These are phyloP conservation scores for Galerina sulciceps DNA, from an alignment of 768 basidiomycete genomes.

Conservation along the genomic window DNA sequence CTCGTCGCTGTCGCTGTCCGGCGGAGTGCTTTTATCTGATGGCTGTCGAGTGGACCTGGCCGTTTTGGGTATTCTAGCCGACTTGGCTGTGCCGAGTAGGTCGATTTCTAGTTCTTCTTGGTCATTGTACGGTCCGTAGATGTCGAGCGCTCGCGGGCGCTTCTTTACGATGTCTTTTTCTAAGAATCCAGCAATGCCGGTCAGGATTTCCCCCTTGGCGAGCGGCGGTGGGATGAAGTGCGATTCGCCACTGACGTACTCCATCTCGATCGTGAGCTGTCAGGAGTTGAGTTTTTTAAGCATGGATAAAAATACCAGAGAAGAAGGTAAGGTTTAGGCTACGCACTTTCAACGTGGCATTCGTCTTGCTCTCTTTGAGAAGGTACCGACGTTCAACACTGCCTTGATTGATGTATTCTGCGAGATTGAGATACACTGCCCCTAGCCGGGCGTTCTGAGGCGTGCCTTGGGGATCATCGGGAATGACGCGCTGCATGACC, in stretches of 20 bases:
- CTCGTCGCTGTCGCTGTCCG: slow-evolving; percentile 16
- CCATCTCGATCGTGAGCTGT: slow-evolving; percentile 64
- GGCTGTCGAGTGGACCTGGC: slow-evolving; percentile 16
- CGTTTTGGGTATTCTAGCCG: slow-evolving; percentile 18
- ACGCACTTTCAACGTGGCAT: slow-evolving; percentile 74
- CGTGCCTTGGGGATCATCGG: slow-evolving; percentile 53
- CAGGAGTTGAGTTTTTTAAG: background rate
- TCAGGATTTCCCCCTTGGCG: slow-evolving; percentile 73
- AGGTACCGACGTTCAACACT: slow-evolving; percentile 67
- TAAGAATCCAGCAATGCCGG: slow-evolving; percentile 65
- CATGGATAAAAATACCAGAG: background rate
- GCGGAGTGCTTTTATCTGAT: background rate
- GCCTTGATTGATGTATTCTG: slow-evolving; percentile 72
- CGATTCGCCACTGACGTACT: slow-evolving; percentile 54
- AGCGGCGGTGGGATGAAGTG: slow-evolving; percentile 68
- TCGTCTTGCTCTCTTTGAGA: slow-evolving; percentile 74
- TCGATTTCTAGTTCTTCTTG: slow-evolving; percentile 41
- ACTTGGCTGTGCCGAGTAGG: slow-evolving; percentile 31
- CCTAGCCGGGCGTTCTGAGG: slow-evolving; percentile 68
- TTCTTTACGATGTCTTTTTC: slow-evolving; percentile 57
- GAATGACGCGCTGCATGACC: slow-evolving; percentile 63
- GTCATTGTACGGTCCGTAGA: slow-evolving; percentile 43
- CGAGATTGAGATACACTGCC: slow-evolving; percentile 68
- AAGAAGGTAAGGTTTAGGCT: background rate
- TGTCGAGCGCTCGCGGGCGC: slow-evolving; percentile 54